Conservation (phyloP, 1,284 basidiomycete species). For the Irpex rosettiformis region DNA sequence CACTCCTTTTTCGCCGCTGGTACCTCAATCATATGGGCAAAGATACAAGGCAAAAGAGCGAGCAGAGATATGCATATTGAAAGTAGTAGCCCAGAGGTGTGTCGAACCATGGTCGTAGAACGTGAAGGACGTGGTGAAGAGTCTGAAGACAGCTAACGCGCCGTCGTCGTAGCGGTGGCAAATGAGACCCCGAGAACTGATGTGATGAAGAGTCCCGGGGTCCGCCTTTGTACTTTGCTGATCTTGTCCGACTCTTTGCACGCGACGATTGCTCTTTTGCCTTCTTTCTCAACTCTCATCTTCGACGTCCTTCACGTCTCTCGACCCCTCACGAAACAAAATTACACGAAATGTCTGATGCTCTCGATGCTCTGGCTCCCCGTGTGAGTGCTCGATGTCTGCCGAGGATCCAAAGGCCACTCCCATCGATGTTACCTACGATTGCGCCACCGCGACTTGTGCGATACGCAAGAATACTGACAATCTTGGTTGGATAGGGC, state of each 20-base stretch:
- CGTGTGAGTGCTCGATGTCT: conserved; percentile 45
- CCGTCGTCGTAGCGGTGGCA: background rate
- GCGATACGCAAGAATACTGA: conserved; percentile 14
- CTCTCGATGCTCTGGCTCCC: conserved; percentile 56
- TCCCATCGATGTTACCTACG: conserved; percentile 23
- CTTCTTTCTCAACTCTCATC: conserved; percentile 25
- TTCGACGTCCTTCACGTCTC: conserved; percentile 16
- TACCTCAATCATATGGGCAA: conserved; percentile 69
- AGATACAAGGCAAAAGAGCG: conserved; percentile 39
- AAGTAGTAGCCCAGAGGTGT: conserved; percentile 29
- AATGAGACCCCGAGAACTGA: conserved; percentile 9
- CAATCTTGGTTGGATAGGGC: conserved; percentile 36
- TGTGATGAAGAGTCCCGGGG: conserved; percentile 6
- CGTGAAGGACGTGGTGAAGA: background rate
- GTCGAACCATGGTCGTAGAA: conserved; percentile 35
- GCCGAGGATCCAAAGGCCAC: conserved; percentile 12
- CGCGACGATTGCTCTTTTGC: conserved; percentile 24
- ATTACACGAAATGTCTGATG: conserved; percentile 52
- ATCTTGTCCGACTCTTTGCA: conserved; percentile 14
- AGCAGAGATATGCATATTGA: conserved; percentile 38
- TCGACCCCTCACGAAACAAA: conserved; percentile 18
- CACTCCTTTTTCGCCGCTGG: conserved; percentile 87
- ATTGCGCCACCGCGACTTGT: conserved; percentile 18
- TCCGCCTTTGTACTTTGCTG: conserved; percentile 9
- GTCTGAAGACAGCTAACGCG: conserved; percentile 1